Base-by-base conservation (phyloP, 192 early-diverging fungal species). In the Coemansia sp. region DNA sequence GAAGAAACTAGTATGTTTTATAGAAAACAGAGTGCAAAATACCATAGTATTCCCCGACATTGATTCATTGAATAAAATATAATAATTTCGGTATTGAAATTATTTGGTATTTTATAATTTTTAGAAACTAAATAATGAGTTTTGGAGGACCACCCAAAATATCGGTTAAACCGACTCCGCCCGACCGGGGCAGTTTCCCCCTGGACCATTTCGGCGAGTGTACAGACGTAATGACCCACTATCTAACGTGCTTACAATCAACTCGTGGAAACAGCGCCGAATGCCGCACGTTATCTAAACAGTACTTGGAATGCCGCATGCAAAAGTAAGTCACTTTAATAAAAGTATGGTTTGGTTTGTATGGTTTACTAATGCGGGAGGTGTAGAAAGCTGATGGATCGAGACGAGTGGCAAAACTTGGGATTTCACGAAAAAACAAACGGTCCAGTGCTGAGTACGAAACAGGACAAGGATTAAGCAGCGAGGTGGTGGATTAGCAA, bases 221-320 rank as follows among this genome's bases (percentile, higher is more conserved):
- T 74, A 88, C 86, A 55, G 50, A 78, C 5, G 78, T 87, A n/a
- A 92, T 95, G 86, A 86, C 85, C 61, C 74, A 75, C 18, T 97
- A 95, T 63, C 75, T 97, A 20, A 75, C 70, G 13, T 97, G 95
- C 65, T 68, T 97, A 38, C 85, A 89, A 68, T 66, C 69, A 4
- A 88, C 87, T 59, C 85, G 86, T 62, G 89, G 88, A 53, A 85
- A 88, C 62, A 87, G 86, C 74, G 78, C 84, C 16, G 72, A 69
- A 14, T 97, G 95, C 77, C 82, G 88, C 16, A 59, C 78, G 14
- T 54, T 94, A 5, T 90, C 92, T 13, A 90, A 91, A 64, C 68
- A 75, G 5, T 97, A 97, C 64, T 83, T 97, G 14, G 82, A 88
- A 73, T 97, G 95, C 60, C 84, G 95, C 38, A 97, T 97, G 95